These are phyloP conservation scores for Vigna reflexopilosa DNA, from an alignment of 306 rosid genomes.

Conservation along the genomic window DNA sequence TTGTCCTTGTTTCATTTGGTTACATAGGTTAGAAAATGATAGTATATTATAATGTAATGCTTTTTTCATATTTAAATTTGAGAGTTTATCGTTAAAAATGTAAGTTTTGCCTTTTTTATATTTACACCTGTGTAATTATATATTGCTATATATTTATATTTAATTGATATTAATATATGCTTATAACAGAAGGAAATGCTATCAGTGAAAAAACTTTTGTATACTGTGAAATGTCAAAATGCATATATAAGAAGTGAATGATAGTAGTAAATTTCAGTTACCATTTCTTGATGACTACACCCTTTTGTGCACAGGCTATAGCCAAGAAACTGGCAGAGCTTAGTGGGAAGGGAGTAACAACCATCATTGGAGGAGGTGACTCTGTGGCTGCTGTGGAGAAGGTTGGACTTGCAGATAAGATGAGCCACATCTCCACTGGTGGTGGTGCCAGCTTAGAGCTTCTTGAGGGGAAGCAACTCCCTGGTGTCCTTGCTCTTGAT, in stretches of 20 bases:
- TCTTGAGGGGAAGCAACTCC: conserved; percentile 95
- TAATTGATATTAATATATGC: not conserved
- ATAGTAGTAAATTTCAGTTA: not conserved
- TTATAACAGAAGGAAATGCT: not conserved
- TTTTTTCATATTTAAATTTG: not conserved
- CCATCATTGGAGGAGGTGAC: conserved; percentile 98
- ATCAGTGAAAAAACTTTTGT: not conserved
- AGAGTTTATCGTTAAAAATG: not conserved
- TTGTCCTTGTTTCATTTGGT: no score
- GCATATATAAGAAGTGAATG: not conserved
- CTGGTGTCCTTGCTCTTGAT: conserved; percentile 92
- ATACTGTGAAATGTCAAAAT: not conserved
- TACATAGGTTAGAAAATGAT: no score
- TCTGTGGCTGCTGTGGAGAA: conserved; percentile 98
- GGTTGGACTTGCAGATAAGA: conserved; percentile 90
- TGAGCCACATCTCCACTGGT: conserved; percentile 98
- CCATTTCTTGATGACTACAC: not conserved
- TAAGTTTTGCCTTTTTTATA: not conserved
- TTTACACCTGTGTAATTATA: not conserved
- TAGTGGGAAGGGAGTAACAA: conserved; percentile 88
- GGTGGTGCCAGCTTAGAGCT: conserved; percentile 99
- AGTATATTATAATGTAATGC: no score
- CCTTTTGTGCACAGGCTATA: conserved; percentile 59
- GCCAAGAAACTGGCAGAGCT: conserved; percentile 92
- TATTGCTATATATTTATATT: not conserved